Evolutionary conservation across 164 flowering plant species (phyloP).

Genomic region (Annona squamosa): DNA sequence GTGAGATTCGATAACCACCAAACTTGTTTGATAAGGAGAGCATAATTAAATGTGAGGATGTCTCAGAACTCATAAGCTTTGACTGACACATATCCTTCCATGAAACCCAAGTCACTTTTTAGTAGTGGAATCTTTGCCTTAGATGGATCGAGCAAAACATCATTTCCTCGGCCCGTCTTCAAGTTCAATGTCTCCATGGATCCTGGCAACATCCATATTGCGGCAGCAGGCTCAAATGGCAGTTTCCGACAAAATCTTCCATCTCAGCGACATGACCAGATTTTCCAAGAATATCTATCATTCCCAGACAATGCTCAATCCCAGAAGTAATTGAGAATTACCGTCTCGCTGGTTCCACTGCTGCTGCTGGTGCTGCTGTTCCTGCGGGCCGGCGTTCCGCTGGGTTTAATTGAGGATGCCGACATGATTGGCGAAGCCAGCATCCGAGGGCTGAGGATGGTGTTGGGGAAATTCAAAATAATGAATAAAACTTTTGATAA

Average conservation of each 20-base stretch:
- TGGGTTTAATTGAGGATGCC: too few relatives aligned
- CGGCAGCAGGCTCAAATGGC: constrained; percentile 49
- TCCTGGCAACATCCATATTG: constrained; percentile 56
- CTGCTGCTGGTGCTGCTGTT: constrained; percentile 5
- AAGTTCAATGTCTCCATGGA: constrained; percentile 79
- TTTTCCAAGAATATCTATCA: constrained; percentile 54
- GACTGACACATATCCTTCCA: too few relatives aligned
- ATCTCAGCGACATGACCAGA: constrained; percentile 62
- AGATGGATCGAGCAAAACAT: constrained; percentile 55
- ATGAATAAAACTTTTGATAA: too few relatives aligned
- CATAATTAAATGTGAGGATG: too few relatives aligned
- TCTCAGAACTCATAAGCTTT: too few relatives aligned
- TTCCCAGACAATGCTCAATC: constrained; percentile 50
- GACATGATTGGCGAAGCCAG: constrained; percentile 11
- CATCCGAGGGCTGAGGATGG: constrained; percentile 8
- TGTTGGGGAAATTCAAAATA: too few relatives aligned
- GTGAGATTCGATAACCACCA: too few relatives aligned
- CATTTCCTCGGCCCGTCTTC: constrained; percentile 70
- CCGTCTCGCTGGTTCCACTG: constrained; percentile 16
- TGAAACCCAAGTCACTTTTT: too few relatives aligned
- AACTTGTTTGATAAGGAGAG: too few relatives aligned
- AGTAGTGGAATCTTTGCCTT: constrained; percentile 13
- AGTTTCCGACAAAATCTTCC: constrained; percentile 43
- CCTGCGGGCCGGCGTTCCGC: too few relatives aligned
- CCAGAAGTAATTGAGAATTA: constrained; percentile 48